Evolutionary conservation across 1,139 yeast genomes (phyloP).

Genomic region (Magnusiomyces suaveolens): DNA sequence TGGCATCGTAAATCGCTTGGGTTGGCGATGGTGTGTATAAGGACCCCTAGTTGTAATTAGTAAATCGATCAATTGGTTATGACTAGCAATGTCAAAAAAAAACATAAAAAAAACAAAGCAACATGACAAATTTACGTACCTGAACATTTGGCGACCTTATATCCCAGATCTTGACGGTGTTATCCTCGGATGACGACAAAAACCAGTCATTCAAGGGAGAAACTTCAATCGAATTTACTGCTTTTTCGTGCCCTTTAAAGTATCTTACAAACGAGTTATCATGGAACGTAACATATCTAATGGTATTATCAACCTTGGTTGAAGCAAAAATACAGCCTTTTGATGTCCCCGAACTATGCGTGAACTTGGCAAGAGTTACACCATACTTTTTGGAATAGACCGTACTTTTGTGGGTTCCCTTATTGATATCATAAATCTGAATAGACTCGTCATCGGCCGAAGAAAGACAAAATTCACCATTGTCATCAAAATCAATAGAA

Average conservation of each 20-base stretch:
- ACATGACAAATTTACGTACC: not conserved
- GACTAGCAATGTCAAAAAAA: too few relatives aligned
- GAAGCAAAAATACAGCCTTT: constrained; percentile 75
- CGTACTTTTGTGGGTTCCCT: constrained; percentile 46
- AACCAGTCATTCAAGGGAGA: constrained; percentile 64
- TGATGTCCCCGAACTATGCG: constrained; percentile 41
- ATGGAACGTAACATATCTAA: constrained; percentile 61
- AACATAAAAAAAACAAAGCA: constrained; percentile 4
- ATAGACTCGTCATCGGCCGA: constrained; percentile 67
- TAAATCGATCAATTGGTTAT: constrained; percentile 17
- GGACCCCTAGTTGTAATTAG: constrained; percentile 37
- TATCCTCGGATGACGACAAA: constrained; percentile 62
- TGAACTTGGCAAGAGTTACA: constrained; percentile 74
- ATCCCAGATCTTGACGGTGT: constrained; percentile 84
- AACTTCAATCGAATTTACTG: constrained; percentile 63
- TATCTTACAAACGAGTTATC: constrained; percentile 76
- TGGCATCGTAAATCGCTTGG: constrained; percentile 66
- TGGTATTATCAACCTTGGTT: constrained; percentile 53
- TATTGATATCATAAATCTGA: constrained; percentile 68
- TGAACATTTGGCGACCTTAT: constrained; percentile 40
- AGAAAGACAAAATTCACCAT: constrained; percentile 70
- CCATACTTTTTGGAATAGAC: constrained; percentile 87
- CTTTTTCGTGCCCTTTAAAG: constrained; percentile 74
- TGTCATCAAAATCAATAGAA: constrained; percentile 75
- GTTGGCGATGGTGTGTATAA: constrained; percentile 50